A percentile compares a stretch with the other conserved stretches of the same genome.
These are phyloP conservation scores for Cryphonectria nitschkei DNA, from an alignment of 2,329 filamentous ascomycete species.

Conservation along the genomic window DNA sequence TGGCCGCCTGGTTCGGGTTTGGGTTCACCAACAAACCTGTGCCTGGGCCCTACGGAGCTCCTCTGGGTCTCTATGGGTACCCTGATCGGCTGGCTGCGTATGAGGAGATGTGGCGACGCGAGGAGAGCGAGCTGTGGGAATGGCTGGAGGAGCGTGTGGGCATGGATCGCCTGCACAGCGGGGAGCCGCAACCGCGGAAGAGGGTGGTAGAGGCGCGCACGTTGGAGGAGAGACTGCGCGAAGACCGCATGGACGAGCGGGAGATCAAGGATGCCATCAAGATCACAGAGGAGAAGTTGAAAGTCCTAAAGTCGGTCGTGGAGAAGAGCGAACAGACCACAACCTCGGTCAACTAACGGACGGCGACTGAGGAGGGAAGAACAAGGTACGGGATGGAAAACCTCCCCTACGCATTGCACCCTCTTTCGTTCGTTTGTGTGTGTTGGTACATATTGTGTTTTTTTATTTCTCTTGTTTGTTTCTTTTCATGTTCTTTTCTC, in stretches of 20 bases:
- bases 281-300: conserved; percentile 84
- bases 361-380: neutral
- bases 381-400: conserved; percentile 16
- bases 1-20: conserved; percentile 75
- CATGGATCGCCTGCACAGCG: conserved; percentile 61
- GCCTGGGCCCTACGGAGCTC: conserved; percentile 43
- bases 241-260: conserved; percentile 68
- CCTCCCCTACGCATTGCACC: conserved; percentile 17
- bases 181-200: conserved; percentile 46
- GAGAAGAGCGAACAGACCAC: conserved; percentile 53
- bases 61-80: conserved; percentile 46
- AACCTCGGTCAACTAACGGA: neutral
- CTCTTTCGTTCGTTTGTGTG: conserved; percentile 5
- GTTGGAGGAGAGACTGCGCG: conserved; percentile 61
- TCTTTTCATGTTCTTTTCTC: conserved; percentile 3
- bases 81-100: conserved; percentile 80
- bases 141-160: conserved; percentile 90
- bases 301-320: conserved; percentile 74
- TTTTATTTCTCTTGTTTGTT: conserved; percentile 3
- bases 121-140: conserved; percentile 89
- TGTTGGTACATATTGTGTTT: neutral
- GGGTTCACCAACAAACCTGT: conserved; percentile 49
- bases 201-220: conserved; percentile 57
- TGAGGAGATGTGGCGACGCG: conserved; percentile 87
- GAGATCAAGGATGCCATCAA: conserved; percentile 81